Conservation (phyloP, 2,329 filamentous ascomycete genomes). For the Penicillium sp. region DNA sequence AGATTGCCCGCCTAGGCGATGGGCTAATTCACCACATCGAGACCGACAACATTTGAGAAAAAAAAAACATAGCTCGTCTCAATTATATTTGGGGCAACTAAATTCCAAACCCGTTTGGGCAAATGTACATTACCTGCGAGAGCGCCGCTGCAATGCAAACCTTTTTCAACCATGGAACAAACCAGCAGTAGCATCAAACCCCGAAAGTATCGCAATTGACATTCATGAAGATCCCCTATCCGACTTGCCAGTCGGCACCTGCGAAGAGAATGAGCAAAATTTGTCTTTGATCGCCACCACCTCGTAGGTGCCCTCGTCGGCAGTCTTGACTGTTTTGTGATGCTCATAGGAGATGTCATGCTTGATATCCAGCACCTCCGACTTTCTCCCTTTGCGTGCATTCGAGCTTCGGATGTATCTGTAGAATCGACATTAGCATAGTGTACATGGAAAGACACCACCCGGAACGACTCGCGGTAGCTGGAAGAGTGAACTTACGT, state of each 20-base stretch:
- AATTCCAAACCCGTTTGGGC: constrained; percentile 10
- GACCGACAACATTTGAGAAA: constrained; percentile 23
- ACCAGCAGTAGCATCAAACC: constrained; percentile 14
- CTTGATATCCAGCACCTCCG: constrained; percentile 79
- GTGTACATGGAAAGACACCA: too few relatives aligned
- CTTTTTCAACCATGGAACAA: constrained; percentile 12
- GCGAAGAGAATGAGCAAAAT: constrained; percentile 80
- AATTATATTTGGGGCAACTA: constrained; percentile 3
- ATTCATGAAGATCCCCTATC: constrained; percentile 26
- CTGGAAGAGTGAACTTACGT: constrained; percentile 59
- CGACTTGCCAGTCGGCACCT: constrained; percentile 50
- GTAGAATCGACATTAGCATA: constrained; percentile 12
- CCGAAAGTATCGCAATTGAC: constrained; percentile 12
- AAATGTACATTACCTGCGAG: constrained; percentile 25
- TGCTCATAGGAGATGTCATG: constrained; percentile 80
- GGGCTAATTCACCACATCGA: constrained; percentile 65
- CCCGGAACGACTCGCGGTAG: too few relatives aligned
- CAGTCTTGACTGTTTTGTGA: constrained; percentile 73
- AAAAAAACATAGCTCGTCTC: constrained; percentile 12
- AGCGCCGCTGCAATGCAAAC: constrained; percentile 31
- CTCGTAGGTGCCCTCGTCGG: constrained; percentile 94
- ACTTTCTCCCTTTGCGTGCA: constrained; percentile 67
- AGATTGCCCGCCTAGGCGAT: constrained; percentile 48
- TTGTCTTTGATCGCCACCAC: constrained; percentile 93
- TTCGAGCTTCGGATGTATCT: constrained; percentile 85